Base-by-base conservation (phyloP, 2,329 filamentous ascomycete genomes). In the Cucurbitaria berberidis region DNA sequence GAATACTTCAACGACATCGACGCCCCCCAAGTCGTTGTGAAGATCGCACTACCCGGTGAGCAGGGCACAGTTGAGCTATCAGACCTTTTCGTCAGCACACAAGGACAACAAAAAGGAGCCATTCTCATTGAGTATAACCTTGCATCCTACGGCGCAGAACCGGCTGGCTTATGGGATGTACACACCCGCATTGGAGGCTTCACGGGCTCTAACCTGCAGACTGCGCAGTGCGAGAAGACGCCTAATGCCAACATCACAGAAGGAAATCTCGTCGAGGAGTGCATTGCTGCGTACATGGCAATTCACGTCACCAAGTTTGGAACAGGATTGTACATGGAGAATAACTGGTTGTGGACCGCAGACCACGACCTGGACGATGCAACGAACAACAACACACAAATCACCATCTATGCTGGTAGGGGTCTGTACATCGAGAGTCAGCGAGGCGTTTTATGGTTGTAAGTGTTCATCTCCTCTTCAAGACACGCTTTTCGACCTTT, bases 281-380 rank as follows among this genome's bases (percentile, higher is more conserved):
- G 93, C 74, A 82, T 88, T 39, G 90, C 86, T 15, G 84, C 90
- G 5, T 96, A 92, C 59, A 60, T 79, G 65, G 63, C 74, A 1
- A 57, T 78, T 38, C 78, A 80, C 43, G 55, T 86, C 42, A 86
- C 84, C 3, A 72, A 77, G 39, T 76, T 78, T 11, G 82, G 77
- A 1, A 86, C 86, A 2, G 68, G 68, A 0, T 82, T 87, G 35
- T 96, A 96, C 75, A 80, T 96, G 50, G 91, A 96, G 77, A 96
- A 97, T 77, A 87, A 84, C 44, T 97, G 93, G 93, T 87, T 90
- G 74, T 97, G 93, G 93, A 88, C 91, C 26, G 86, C 93, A 0
- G 93, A 97, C 22, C 69, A 72, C 78, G 90, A 96, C 71, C 87
- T 96, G 21, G 93, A 96, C 73, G 82, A 86, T 11, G 60, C 77